Conservation (phyloP, 176 grass and related monocot genomes). For the Zizania latifolia region DNA sequence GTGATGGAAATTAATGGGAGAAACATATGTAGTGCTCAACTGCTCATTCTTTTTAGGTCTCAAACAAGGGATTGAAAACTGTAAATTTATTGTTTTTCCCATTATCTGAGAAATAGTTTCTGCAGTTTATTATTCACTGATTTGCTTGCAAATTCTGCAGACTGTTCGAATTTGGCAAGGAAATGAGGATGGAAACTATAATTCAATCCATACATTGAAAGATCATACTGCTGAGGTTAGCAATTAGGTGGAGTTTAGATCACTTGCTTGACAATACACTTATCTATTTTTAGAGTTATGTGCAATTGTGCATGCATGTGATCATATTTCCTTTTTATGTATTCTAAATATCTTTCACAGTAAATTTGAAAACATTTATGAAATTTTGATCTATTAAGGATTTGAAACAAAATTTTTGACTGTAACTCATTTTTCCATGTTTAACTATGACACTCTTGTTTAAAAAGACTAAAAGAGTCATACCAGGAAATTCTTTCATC, state of each 20-base stretch:
- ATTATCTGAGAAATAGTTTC: neutral
- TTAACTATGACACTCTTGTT: neutral
- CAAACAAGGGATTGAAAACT: neutral
- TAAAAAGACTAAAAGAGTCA: constrained; percentile 4
- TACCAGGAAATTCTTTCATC: neutral
- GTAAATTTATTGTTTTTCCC: neutral
- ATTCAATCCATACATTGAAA: constrained; percentile 62
- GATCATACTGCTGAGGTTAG: constrained; percentile 87
- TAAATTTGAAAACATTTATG: neutral
- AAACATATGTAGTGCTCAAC: neutral
- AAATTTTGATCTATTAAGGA: neutral
- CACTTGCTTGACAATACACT: neutral
- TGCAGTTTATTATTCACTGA: constrained; percentile 24
- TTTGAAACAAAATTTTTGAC: neutral
- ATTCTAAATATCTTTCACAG: neutral
- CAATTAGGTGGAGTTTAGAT: neutral
- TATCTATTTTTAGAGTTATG: neutral
- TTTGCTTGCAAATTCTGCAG: constrained; percentile 51
- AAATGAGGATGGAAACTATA: constrained; percentile 73
- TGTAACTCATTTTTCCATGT: constrained; percentile 11
- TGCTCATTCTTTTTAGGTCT: neutral
- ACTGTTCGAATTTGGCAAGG: constrained; percentile 97
- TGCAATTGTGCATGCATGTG: neutral
- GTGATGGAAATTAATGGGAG: neutral
- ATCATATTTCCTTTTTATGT: neutral